Percentiles rank a stretch among this genome's conserved stretches.
Evolutionary conservation across 352 stramenopile species (phyloP).

Genomic region (Aphanomyces astaci): DNA sequence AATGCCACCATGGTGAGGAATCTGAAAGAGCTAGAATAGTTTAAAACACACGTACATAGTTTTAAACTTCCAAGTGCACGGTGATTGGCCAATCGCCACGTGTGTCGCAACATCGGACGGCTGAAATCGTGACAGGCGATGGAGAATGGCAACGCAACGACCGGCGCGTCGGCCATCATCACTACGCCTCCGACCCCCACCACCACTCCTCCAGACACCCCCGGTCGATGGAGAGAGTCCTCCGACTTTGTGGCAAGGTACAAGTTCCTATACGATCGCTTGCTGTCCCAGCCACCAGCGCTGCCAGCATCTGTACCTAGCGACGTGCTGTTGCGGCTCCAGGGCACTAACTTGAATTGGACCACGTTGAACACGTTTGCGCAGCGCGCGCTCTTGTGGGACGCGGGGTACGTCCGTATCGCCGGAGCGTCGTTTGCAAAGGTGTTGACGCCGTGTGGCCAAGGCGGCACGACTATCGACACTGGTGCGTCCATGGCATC

Average conservation of each 20-base stretch:
- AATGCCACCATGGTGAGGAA: too few relatives aligned
- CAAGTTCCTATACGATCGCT: conserved; percentile 11
- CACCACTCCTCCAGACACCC: neutral
- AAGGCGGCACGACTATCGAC: neutral
- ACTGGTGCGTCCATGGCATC: neutral
- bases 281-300: neutral
- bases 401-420: conserved; percentile 6
- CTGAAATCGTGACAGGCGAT: neutral
- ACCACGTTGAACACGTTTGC: conserved; percentile 11
- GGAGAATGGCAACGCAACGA: neutral
- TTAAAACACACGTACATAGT: too few relatives aligned
- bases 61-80: too few relatives aligned
- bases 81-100: too few relatives aligned
- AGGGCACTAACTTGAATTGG: neutral
- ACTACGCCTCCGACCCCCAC: neutral
- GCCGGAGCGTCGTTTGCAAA: neutral
- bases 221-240: neutral
- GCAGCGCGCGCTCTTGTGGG: conserved; percentile 11
- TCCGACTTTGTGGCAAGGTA: conserved; percentile 16
- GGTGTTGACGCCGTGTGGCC: conserved; percentile 10
- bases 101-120: neutral
- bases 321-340: neutral
- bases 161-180: neutral
- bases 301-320: neutral
- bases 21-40: too few relatives aligned